These are phyloP conservation scores for Lactarius psammicola DNA, from an alignment of 768 basidiomycete species.

Conservation along the genomic window DNA sequence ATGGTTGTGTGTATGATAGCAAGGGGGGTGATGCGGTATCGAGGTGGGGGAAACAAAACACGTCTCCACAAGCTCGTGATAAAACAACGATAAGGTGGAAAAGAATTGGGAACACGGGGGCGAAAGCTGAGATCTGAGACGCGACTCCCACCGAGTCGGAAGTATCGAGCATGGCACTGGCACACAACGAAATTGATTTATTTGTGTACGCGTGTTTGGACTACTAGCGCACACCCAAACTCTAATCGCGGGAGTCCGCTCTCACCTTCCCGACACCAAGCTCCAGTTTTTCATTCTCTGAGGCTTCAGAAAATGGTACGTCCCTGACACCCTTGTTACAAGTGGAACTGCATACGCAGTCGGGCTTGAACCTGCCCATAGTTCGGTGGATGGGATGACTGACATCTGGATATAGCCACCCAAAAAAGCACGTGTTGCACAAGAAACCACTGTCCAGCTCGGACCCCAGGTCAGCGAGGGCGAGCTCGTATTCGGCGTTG, in stretches of 20 bases:
- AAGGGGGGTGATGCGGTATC: not conserved
- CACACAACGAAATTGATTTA: too few relatives aligned
- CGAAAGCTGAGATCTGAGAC: not conserved
- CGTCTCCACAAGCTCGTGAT: not conserved
- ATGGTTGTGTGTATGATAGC: not conserved
- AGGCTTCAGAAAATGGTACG: slow-evolving; percentile 23
- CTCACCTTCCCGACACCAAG: not conserved
- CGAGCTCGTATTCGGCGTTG: slow-evolving; percentile 96
- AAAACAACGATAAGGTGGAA: not conserved
- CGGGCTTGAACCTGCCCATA: slow-evolving; percentile 1
- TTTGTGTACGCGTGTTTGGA: slow-evolving; percentile 17
- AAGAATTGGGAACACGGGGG: not conserved
- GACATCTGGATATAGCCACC: slow-evolving; percentile 70
- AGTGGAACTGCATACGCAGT: not conserved
- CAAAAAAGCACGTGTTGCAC: slow-evolving; percentile 77
- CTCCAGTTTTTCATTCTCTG: not conserved
- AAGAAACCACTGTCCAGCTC: slow-evolving; percentile 84
- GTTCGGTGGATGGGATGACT: slow-evolving; percentile 51
- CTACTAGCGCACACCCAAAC: not conserved
- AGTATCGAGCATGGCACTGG: too few relatives aligned
- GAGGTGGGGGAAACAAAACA: not conserved
- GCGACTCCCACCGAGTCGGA: too few relatives aligned
- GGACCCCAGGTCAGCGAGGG: slow-evolving; percentile 96
- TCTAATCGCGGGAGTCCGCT: not conserved
- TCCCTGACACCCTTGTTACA: not conserved